Percentiles rank a stretch among this genome's conserved stretches.
Conservation (phyloP, 176 grass and related monocot species). For the Musa troglodytarum region DNA sequence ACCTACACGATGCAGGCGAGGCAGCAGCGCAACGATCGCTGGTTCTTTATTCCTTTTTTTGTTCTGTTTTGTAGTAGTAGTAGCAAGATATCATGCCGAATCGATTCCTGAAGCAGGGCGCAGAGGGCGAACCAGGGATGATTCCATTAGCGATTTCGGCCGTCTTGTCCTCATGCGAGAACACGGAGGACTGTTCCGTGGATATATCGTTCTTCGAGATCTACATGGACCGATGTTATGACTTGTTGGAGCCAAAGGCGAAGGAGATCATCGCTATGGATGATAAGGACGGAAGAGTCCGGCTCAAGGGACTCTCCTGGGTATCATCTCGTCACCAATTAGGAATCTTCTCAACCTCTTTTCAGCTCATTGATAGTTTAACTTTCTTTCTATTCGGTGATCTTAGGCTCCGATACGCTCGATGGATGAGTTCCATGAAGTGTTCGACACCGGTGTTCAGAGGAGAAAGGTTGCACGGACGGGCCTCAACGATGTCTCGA, state of each 20-base stretch:
- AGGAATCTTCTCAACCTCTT: neutral
- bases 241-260: constrained; percentile 75
- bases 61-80: too few relatives aligned
- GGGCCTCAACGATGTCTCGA: constrained; percentile 65
- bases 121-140: constrained; percentile 45
- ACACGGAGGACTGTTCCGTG: constrained; percentile 41
- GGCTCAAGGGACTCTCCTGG: constrained; percentile 78
- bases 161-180: constrained; percentile 35
- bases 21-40: neutral
- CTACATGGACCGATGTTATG: constrained; percentile 88
- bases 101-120: constrained; percentile 32
- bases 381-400: constrained; percentile 10
- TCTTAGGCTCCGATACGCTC: constrained; percentile 50
- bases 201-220: constrained; percentile 83
- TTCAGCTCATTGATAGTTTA: neutral
- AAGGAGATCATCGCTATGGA: constrained; percentile 77
- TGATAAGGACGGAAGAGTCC: constrained; percentile 67
- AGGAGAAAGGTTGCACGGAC: constrained; percentile 76
- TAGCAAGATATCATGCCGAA: neutral
- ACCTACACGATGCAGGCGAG: constrained; percentile 86
- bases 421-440: constrained; percentile 60
- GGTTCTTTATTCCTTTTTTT: neutral
- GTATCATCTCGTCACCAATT: constrained; percentile 24
- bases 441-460: constrained; percentile 66
- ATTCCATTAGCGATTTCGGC: constrained; percentile 62